Evolutionary conservation across 768 basidiomycete species (phyloP).

Genomic region (Auricularia heimuer): DNA sequence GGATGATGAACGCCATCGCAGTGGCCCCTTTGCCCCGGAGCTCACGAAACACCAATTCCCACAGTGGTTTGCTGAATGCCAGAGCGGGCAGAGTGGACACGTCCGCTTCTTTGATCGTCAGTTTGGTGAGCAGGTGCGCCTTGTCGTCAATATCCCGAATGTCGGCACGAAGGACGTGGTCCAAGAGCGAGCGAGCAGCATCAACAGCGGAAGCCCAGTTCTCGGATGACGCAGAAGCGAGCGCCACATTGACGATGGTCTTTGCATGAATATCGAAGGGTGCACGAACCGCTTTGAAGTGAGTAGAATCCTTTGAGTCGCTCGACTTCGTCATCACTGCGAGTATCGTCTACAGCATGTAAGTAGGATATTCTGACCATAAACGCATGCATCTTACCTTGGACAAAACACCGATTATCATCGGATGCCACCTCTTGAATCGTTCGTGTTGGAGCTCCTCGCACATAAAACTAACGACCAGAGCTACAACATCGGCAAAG

Average conservation of each 20-base stretch:
- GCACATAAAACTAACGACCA: constrained; percentile 62
- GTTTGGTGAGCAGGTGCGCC: neutral
- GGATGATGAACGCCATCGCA: constrained; percentile 49
- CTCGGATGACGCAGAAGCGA: constrained; percentile 27
- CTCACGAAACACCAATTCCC: neutral
- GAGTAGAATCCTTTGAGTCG: neutral
- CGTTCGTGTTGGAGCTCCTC: constrained; percentile 76
- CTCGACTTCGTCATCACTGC: constrained; percentile 3
- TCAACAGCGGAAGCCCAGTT: constrained; percentile 35
- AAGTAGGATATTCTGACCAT: too few species aligned
- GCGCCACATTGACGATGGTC: constrained; percentile 37
- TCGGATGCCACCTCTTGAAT: constrained; percentile 48
- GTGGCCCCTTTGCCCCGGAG: constrained; percentile 18
- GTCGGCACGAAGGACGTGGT: constrained; percentile 23
- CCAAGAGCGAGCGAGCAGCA: constrained; percentile 30
- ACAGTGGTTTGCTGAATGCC: neutral
- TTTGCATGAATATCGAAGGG: constrained; percentile 41
- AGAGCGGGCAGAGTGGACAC: neutral
- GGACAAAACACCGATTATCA: constrained; percentile 48
- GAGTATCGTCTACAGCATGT: constrained; percentile 3
- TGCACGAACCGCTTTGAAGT: constrained; percentile 21
- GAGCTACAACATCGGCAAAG: constrained; percentile 62
- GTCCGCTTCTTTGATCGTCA: neutral
- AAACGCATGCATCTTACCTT: constrained; percentile 38
- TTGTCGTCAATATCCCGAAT: neutral